These are phyloP conservation scores for Macrophomina pseudophaseolina DNA, from an alignment of 2,329 filamentous ascomycete genomes.

Conservation along the genomic window DNA sequence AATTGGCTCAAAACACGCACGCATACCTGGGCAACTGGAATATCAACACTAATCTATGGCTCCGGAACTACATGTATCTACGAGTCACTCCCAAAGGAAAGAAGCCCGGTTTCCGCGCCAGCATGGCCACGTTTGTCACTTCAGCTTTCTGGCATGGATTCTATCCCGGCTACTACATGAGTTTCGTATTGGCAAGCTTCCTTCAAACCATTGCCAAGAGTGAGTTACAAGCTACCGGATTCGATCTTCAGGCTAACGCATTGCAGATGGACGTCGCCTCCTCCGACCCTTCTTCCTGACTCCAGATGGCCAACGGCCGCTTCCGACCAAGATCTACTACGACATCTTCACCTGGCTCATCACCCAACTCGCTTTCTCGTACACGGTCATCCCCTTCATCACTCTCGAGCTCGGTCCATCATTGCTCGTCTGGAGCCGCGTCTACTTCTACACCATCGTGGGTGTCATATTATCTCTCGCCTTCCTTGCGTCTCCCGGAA, in stretches of 20 bases:
- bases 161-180: constrained; percentile 93
- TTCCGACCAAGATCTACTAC: constrained; percentile 80
- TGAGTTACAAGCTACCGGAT: constrained; percentile 54
- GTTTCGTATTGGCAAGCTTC: constrained; percentile 87
- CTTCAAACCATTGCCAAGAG: constrained; percentile 94
- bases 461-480: constrained; percentile 68
- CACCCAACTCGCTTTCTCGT: constrained; percentile 84
- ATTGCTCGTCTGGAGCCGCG: constrained; percentile 76
- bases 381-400: constrained; percentile 83
- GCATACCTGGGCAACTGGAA: constrained; percentile 94
- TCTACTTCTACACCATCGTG: constrained; percentile 86
- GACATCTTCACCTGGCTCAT: constrained; percentile 75
- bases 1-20: constrained; percentile 90
- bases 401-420: constrained; percentile 75
- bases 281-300: constrained; percentile 92
- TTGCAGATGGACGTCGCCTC: constrained; percentile 81
- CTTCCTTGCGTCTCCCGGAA: constrained; percentile 82
- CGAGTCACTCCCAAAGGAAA: constrained; percentile 93
- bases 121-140: constrained; percentile 89
- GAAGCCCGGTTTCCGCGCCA: constrained; percentile 95
- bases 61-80: constrained; percentile 94
- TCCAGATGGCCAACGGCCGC: constrained; percentile 63
- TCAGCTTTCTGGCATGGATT: constrained; percentile 99
- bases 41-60: constrained; percentile 97
- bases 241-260: constrained; percentile 23